Conservation (phyloP, 2,329 filamentous ascomycete genomes). For the Escovopsis sp. region DNA sequence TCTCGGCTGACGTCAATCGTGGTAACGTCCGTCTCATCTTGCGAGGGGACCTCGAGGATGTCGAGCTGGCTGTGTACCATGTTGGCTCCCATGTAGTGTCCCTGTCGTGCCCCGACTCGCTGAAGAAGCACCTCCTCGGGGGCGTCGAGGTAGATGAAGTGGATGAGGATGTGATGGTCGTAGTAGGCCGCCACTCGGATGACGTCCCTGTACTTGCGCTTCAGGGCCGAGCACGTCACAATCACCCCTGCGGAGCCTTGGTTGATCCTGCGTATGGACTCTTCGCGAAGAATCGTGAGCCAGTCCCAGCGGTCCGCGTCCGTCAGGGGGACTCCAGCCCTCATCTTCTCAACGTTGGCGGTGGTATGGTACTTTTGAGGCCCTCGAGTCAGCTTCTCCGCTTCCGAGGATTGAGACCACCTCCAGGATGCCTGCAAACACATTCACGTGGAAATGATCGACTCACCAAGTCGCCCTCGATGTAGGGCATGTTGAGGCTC, state of each 20-base stretch:
- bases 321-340: conserved; percentile 64
- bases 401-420: neutral
- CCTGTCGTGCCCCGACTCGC: conserved; percentile 59
- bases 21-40: conserved; percentile 58
- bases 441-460: neutral
- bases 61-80: conserved; percentile 93
- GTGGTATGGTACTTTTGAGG: conserved; percentile 52
- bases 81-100: conserved; percentile 88
- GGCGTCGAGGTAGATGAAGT: conserved; percentile 85
- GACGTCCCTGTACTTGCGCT: conserved; percentile 92
- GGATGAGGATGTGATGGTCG: conserved; percentile 57
- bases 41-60: conserved; percentile 66
- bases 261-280: conserved; percentile 41
- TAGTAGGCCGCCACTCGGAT: conserved; percentile 71
- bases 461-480: conserved; percentile 65
- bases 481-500: conserved; percentile 50
- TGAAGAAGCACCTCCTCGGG: conserved; percentile 59
- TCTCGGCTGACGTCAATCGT: conserved; percentile 51
- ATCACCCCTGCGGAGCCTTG: conserved; percentile 61
- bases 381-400: conserved; percentile 1
- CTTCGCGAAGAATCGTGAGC: conserved; percentile 65
- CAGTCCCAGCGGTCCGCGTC: conserved; percentile 97
- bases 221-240: conserved; percentile 88
- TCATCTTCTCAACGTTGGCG: conserved; percentile 86
- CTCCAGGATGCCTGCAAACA: neutral